Base-by-base conservation (phyloP, 257 asterid genomes). In the Perilla frutescens region DNA sequence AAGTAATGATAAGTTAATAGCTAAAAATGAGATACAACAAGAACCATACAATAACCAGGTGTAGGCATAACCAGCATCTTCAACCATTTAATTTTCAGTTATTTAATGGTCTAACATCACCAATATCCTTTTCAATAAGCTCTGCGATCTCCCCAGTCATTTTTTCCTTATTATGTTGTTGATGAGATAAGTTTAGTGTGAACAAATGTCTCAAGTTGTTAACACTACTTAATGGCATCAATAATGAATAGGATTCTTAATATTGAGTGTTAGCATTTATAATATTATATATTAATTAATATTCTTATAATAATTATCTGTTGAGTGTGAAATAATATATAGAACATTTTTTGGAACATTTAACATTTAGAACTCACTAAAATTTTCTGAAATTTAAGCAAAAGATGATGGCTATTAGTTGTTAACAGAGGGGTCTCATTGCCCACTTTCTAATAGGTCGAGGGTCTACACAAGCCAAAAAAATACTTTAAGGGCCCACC, bases 21-120 rank as follows among this genome's bases (percentile, higher is more conserved):
- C 69, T 63, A 43, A 41, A 60, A 32, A 50, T 7, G 54, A 44
- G 40, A 34, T 29, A 43, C n/a, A 29, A 45, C 74, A 11, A 58
- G 66, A 59, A 64, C 65, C 63, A 31, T 32, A 58, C 57, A 77
- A 13, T 32, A 34, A 9, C 44, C 56, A 20, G 37, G 68, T 41
- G 39, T 11, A 65, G 6, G 72, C 69, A 45, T 66, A 31, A 29
- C 9, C 56, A 14, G 53, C 49, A 34, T 54, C 14, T 37, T 60
- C 56, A 10, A 39, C 77, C 66, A 47, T 51, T 1, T 6, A 13
- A 57, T 36, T 31, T 56, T 40, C 71, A 62, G 39, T 48, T 32
- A 73, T 45, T 31, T 15, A 59, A 8, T 60, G 41, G 43, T 37
- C 44, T 66, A 26, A 49, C 15, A 58, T 26, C 31, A 60, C 64